Base-by-base conservation (phyloP, 768 basidiomycete species). In the Macrocybe gigantea region DNA sequence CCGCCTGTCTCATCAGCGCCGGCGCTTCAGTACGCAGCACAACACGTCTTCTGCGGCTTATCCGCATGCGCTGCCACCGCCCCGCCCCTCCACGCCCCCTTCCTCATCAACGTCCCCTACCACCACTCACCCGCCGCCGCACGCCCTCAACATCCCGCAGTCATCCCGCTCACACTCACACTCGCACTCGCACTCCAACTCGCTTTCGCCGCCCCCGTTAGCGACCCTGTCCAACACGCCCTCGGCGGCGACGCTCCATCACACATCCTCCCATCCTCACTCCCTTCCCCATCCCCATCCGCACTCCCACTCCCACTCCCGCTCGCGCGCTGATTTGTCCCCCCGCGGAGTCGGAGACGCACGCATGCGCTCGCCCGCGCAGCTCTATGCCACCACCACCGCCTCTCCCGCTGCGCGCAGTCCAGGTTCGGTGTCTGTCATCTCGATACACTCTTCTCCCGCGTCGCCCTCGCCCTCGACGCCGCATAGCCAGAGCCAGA, bases 131-230 rank as follows among this genome's bases (percentile, higher is more conserved):
- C 36, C 41, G 22, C 42, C 47, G 45, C 39, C 48, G 45, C 35
- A 47, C 50, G 46, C 47, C 53, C 35, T 45, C 48, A 43, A 49
- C 57, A 32, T 46, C 50, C 15, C 36, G 29, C 49, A 32, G 30
- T 38, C 38, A 37, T 32, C 38, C 31, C 44, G 33, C 14, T 38
- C 44, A 38, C 46, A 33, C 30, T 34, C 48, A 38, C 32, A 39
- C 33, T 38, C 41, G 15, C 15, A 34, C 33, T 12, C 48, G 49
- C 53, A 57, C 48, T 50, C 61, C 40, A 42, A 52, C 44, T 49
- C 55, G 41, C 41, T 59, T 14, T 54, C 64, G 45, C 63, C 70
- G 29, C 81, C 82, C 58, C 77, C 82, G 73, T 86, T 3, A 83
- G 82, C 4, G 83, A 83, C 0, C 82, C 80, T 22, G 22, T 4